Evolutionary conservation across 2,329 filamentous ascomycete genomes (phyloP).

Genomic region (Penicillium brasilianum): DNA sequence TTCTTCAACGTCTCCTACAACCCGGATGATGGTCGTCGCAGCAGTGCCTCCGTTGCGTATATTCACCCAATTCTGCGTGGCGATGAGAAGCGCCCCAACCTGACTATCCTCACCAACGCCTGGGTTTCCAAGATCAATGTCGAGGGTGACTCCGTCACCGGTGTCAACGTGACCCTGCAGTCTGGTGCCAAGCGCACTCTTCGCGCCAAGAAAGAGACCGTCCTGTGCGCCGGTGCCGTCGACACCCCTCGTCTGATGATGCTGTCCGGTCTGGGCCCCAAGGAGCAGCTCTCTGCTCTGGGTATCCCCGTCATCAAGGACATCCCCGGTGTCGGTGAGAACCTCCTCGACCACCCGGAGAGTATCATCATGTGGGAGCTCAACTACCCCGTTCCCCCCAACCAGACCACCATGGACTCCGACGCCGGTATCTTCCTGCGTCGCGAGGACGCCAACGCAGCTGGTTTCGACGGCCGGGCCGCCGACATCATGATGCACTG

Average conservation of each 20-base stretch:
- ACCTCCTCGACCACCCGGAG: conserved; percentile 69
- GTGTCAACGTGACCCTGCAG: conserved; percentile 71
- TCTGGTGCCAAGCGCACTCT: conserved; percentile 61
- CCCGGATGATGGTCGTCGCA: conserved; percentile 81
- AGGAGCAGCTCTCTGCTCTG: conserved; percentile 56
- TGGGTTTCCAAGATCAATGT: conserved; percentile 86
- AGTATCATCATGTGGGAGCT: conserved; percentile 77
- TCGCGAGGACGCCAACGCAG: conserved; percentile 73
- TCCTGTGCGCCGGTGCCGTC: conserved; percentile 79
- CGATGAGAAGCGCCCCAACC: conserved; percentile 79
- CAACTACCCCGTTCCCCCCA: conserved; percentile 74
- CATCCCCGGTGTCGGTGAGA: conserved; percentile 67
- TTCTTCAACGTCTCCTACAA: conserved; percentile 94
- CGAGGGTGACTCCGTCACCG: conserved; percentile 70
- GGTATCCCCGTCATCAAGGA: conserved; percentile 64
- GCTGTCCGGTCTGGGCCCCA: conserved; percentile 59
- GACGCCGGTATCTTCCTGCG: conserved; percentile 89
- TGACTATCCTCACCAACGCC: conserved; percentile 84
- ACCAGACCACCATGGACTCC: conserved; percentile 89
- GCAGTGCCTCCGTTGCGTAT: conserved; percentile 87
- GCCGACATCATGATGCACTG: conserved; percentile 96
- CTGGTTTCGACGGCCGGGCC: conserved; percentile 71
- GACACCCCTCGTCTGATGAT: conserved; percentile 75
- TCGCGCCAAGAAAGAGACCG: conserved; percentile 72
- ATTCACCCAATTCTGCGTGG: conserved; percentile 88